Percentiles rank a stretch among this genome's conserved stretches.
Evolutionary conservation across 495 filamentous ascomycete genomes (phyloP).

Genomic region (Podospora pseudocomata): DNA sequence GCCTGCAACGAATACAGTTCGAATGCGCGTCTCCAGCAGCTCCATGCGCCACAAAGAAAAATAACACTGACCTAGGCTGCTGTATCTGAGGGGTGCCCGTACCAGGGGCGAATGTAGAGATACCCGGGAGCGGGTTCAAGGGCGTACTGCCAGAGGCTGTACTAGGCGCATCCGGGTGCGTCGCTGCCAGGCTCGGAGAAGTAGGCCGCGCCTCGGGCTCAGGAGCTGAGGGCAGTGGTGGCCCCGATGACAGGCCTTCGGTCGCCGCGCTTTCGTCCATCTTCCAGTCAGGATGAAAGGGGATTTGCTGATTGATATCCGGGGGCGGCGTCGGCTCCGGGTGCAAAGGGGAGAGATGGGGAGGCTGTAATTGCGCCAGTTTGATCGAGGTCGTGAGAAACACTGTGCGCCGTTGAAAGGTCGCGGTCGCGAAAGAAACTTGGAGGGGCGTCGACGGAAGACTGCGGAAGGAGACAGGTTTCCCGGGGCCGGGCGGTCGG

Average conservation of each 20-base stretch:
- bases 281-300: constrained; percentile 26
- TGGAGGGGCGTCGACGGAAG: neutral
- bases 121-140: constrained; percentile 50
- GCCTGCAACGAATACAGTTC: neutral
- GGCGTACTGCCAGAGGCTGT: constrained; percentile 35
- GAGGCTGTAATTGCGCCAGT: constrained; percentile 36
- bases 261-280: constrained; percentile 40
- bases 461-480: neutral
- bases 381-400: constrained; percentile 14
- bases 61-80: constrained; percentile 58
- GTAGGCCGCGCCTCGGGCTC: constrained; percentile 39
- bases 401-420: constrained; percentile 6
- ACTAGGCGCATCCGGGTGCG: constrained; percentile 18
- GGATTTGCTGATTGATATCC: constrained; percentile 28
- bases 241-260: constrained; percentile 21
- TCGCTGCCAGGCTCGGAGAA: constrained; percentile 51
- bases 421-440: constrained; percentile 1
- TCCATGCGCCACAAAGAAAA: neutral
- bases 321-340: constrained; percentile 28
- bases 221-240: constrained; percentile 31
- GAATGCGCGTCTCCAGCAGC: neutral
- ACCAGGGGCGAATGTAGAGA: constrained; percentile 61
- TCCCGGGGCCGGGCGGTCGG: neutral
- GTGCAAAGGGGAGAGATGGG: constrained; percentile 27
- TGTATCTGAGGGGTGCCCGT: constrained; percentile 57